phyloP scores from a whole-genome alignment of 106 monocot species.

The Dactylorhiza incarnata region DNA sequence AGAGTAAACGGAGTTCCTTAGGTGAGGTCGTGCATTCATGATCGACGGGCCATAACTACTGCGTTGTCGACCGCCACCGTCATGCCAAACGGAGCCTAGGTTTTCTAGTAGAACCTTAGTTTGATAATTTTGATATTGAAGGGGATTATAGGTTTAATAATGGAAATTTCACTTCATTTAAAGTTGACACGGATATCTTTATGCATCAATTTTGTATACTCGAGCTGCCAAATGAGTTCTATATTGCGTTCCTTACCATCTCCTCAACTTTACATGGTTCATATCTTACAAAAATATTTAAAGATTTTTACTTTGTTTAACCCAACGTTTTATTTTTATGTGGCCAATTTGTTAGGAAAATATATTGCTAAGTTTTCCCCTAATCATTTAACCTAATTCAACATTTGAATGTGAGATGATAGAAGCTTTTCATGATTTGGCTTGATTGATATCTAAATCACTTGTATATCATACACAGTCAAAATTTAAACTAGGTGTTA shows the following conservation, averaged over 20 bases:
- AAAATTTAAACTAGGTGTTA: neutral
- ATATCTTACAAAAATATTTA: neutral
- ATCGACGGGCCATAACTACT: too few relatives aligned
- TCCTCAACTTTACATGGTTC: too few relatives aligned
- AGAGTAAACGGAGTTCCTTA: too few relatives aligned
- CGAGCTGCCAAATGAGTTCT: neutral
- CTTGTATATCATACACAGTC: conserved; percentile 1
- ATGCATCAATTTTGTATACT: neutral
- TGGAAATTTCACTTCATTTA: neutral
- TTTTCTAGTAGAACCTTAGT: neutral
- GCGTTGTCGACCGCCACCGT: too few relatives aligned
- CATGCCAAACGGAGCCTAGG: too few relatives aligned
- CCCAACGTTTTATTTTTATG: too few relatives aligned
- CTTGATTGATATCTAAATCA: neutral
- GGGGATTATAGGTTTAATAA: neutral
- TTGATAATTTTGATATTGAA: neutral
- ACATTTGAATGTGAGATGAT: neutral
- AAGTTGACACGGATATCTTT: neutral
- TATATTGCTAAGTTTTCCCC: too few relatives aligned
- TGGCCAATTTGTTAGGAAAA: too few relatives aligned
- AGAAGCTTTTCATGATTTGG: neutral
- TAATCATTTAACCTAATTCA: neutral
- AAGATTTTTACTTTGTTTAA: too few relatives aligned
- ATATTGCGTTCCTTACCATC: neutral
- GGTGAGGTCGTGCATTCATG: too few relatives aligned